These are phyloP conservation scores for Bretschneidera sinensis DNA, from an alignment of 345 rosid genomes.

Conservation along the genomic window DNA sequence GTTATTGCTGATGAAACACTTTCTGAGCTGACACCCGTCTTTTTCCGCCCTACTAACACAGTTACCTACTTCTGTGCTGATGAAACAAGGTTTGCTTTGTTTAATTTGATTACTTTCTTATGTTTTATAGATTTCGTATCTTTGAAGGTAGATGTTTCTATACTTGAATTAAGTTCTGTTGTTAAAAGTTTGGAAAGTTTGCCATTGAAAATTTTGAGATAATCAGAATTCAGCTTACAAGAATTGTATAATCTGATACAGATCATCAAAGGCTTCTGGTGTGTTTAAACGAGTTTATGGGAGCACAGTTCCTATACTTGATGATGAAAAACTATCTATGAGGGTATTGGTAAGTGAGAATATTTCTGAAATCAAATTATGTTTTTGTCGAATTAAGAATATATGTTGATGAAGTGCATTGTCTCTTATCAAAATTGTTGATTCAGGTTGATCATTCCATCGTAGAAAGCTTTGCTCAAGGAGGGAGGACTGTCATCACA, in stretches of 20 bases:
- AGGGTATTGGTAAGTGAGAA: constrained; percentile 59
- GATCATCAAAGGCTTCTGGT: constrained; percentile 68
- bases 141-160: too few species aligned
- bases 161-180: too few species aligned
- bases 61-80: constrained; percentile 68
- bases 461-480: constrained; percentile 79
- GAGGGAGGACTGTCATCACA: constrained; percentile 77
- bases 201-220: too few species aligned
- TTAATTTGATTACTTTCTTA: too few species aligned
- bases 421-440: background rate
- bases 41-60: constrained; percentile 47
- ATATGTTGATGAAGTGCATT: background rate
- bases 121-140: too few species aligned
- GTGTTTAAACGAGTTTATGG: constrained; percentile 63
- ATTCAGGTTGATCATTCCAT: constrained; percentile 90
- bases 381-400: background rate
- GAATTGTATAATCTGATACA: constrained; percentile 23
- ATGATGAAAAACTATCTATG: constrained; percentile 57
- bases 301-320: constrained; percentile 58
- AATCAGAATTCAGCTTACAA: too few species aligned
- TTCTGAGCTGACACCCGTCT: constrained; percentile 71
- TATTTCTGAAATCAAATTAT: background rate
- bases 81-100: constrained; percentile 57
- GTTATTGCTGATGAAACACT: constrained; percentile 63
- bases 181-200: too few species aligned